A percentile compares a stretch with the other conserved stretches of the same genome.
phyloP scores from a whole-genome alignment of 306 rosid species.

The Vigna reflexopilosa region DNA sequence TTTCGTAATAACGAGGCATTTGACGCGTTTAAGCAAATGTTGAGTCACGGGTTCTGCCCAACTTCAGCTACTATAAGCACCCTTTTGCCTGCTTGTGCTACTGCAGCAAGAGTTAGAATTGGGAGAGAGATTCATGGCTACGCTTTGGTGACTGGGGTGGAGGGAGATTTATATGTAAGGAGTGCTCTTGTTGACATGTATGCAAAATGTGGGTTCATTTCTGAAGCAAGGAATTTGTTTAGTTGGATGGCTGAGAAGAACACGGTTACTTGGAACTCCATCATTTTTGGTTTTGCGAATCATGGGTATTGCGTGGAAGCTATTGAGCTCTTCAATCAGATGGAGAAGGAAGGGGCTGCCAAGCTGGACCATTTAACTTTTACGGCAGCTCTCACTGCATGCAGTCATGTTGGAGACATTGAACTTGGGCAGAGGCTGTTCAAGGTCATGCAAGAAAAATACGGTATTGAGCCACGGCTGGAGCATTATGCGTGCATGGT shows the following conservation, averaged over 20 bases:
- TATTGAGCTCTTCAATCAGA: slow-evolving; percentile 71
- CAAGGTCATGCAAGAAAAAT: slow-evolving; percentile 69
- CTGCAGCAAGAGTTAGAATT: slow-evolving; percentile 54
- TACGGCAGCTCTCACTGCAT: slow-evolving; percentile 76
- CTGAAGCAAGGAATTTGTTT: slow-evolving; percentile 68
- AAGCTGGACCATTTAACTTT: slow-evolving; percentile 80
- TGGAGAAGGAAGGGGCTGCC: slow-evolving; percentile 57
- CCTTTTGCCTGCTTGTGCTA: slow-evolving; percentile 82
- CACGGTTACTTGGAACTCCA: slow-evolving; percentile 83
- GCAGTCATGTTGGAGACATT: slow-evolving; percentile 74
- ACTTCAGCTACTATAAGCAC: slow-evolving; percentile 82
- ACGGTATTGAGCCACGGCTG: slow-evolving; percentile 67
- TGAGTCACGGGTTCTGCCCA: slow-evolving; percentile 65
- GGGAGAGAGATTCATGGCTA: slow-evolving; percentile 84
- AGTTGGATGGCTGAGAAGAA: slow-evolving; percentile 64
- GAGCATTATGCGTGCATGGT: slow-evolving; percentile 93
- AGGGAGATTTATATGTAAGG: slow-evolving; percentile 70
- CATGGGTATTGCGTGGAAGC: slow-evolving; percentile 77
- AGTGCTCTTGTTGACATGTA: slow-evolving; percentile 94
- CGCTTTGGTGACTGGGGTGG: slow-evolving; percentile 67
- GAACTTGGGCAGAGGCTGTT: slow-evolving; percentile 71
- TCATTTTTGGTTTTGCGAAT: slow-evolving; percentile 87
- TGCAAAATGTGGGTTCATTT: slow-evolving; percentile 86
- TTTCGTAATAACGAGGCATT: slow-evolving; percentile 71
- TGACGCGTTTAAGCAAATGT: slow-evolving; percentile 63